Base-by-base conservation (phyloP, 495 filamentous ascomycete genomes). In the Mycothermus thermophilus region DNA sequence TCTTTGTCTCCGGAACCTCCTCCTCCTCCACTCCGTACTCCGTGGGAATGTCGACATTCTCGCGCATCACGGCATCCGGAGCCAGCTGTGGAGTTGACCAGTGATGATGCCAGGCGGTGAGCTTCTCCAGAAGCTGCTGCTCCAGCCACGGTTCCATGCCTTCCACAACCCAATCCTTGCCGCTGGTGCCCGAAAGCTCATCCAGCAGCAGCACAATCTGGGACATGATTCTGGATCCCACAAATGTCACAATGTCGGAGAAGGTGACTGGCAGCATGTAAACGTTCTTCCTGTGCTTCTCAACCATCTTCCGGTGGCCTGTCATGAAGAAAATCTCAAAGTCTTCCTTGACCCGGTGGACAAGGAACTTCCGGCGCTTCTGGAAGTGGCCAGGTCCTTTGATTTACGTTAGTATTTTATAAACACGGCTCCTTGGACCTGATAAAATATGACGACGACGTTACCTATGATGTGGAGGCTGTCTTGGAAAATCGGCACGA, bases 201-300 rank as follows among this genome's bases (percentile, higher is more conserved):
- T 16, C 27, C 5, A 30, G 27, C 12, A 30, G 8, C 27, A 30
- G 27, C 27, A 16, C 11, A 8, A 30, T 16, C 27, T 30, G 27
- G 6, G 27, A 7, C 13, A 5, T 17, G 6, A 30, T 16, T 16
- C 18, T 30, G 27, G 14, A 13, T 13, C 27, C 27, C 4, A 16
- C 27, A 8, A 30, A 30, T 8, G 27, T 8, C 3, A 10, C 27
- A 13, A 17, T 30, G 2, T 17, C 27, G 13, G 13, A 2, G 11
- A 16, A 17, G 10, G 14, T 11, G 6, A 8, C 1, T 2, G 14
- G 27, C 27, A 59, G 35, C n/a, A 4, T 12, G 35, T 13, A 10
- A 58, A 68, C 67, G 47, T 57, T 17, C 15, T 17, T 2, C 16
- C 3, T 13, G 27, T 28, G 15, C 27, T 28, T 28, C 3, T 7